Base-by-base conservation (phyloP, 106 monocot species). In the Apostasia shenzhenica region DNA sequence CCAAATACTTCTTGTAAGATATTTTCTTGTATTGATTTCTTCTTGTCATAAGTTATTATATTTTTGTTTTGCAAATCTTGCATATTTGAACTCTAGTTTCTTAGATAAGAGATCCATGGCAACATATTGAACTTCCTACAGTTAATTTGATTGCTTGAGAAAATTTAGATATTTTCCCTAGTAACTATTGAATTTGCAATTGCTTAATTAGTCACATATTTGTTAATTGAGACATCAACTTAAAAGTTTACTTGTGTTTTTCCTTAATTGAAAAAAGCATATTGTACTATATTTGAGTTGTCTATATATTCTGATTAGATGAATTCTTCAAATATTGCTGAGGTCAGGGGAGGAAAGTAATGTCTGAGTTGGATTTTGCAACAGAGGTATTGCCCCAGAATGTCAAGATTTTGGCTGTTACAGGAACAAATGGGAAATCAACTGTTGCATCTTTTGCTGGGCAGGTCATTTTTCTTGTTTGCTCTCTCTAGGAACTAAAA, bases 341-440 rank as follows among this genome's bases (percentile, higher is more conserved):
- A 63, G 39, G 1, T 72, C 71, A 83, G 83, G 78, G 79, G 53
- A 72, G 41, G 40, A 70, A 52, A 11, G 79, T 83, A 48, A 83
- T 83, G 83, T 83, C 83, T 55, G 83, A 83, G 52, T 48, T 83
- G 59, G 83, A 83, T 61, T 83, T 83, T 79, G 83, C 83, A 12
- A 71, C 83, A 62, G 78, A 83, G 51, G 57, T 75, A n/a, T 72
- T 83, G 49, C 83, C 79, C 2, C 58, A 44, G 3, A 57, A 64
- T 38, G 46, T 72, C 54, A 83, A 83, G 72, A 55, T 83, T 75
- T 75, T 83, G 46, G 83, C 83, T 63, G 79, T 79, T 55, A 72
- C 75, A 43, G 83, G 83, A 50, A 79, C 83, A 67, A 83, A 83
- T 64, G 83, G 83, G 44, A 83, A 83, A 59, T 83, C 83, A 49